These are phyloP conservation scores for Aspergillus intermedius DNA, from an alignment of 2,329 filamentous ascomycete genomes.

Conservation along the genomic window DNA sequence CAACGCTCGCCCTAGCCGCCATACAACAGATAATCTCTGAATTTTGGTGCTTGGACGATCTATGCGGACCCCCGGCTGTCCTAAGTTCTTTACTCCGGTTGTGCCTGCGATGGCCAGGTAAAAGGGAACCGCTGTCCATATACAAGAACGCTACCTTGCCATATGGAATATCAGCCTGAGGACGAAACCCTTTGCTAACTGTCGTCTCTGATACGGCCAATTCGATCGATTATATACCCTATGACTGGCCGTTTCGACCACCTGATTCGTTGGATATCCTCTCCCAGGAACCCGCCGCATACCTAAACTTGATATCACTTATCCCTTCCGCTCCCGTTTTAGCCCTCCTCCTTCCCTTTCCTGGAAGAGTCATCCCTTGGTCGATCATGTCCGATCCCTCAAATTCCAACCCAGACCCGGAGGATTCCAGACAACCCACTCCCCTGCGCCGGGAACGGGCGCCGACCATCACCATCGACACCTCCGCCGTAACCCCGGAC, in stretches of 20 bases:
- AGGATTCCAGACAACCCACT: slow-evolving; percentile 21
- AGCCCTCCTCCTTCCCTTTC: slow-evolving; percentile 3
- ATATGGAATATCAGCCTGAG: neutral
- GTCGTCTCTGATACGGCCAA: neutral
- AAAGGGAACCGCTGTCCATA: neutral
- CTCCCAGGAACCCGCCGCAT: slow-evolving; percentile 12
- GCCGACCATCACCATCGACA: slow-evolving; percentile 54
- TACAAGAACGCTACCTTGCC: neutral
- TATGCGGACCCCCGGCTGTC: neutral
- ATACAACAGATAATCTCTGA: neutral
- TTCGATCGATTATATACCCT: neutral
- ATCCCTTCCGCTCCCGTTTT: slow-evolving; percentile 8
- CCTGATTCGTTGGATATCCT: slow-evolving; percentile 8
- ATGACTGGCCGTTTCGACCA: neutral
- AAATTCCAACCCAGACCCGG: slow-evolving; percentile 11
- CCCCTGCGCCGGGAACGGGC: slow-evolving; percentile 39
- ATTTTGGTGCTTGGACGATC: neutral
- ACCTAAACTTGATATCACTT: slow-evolving; percentile 13
- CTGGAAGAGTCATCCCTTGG: slow-evolving; percentile 5
- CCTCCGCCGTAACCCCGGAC: slow-evolving; percentile 43
- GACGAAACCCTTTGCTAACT: neutral
- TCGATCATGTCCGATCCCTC: slow-evolving; percentile 27
- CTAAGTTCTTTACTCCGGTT: neutral
- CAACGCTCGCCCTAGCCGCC: neutral
- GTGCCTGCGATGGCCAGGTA: neutral